phyloP scores from a whole-genome alignment of 805 yeast genomes.

The Ogataea allantospora region DNA sequence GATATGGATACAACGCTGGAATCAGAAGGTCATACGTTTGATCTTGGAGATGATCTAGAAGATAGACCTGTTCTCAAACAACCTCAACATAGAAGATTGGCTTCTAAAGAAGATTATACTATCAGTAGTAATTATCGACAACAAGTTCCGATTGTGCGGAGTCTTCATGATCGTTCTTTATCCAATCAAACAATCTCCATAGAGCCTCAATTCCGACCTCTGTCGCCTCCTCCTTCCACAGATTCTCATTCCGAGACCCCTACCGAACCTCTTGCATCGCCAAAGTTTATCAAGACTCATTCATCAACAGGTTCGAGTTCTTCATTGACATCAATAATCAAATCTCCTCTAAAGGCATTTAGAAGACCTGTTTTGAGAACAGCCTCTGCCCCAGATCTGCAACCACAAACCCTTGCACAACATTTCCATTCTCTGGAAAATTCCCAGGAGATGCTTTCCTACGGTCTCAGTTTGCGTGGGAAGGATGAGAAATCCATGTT shows the following conservation, averaged over 20 bases:
- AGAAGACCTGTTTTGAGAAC: not conserved
- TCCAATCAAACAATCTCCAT: too few species aligned
- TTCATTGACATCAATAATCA: conserved; percentile 9
- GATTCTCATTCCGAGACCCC: too few species aligned
- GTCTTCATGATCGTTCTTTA: too few species aligned
- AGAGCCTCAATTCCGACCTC: conserved; percentile 9
- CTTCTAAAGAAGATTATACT: conserved; percentile 10
- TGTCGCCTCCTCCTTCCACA: conserved; percentile 19
- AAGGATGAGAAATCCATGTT: conserved; percentile 40
- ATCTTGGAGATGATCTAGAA: conserved; percentile 12
- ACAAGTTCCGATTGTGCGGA: too few species aligned
- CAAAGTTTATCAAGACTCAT: conserved; percentile 5
- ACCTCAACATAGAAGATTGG: conserved; percentile 6
- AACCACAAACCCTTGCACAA: conserved; percentile 43
- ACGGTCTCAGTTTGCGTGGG: conserved; percentile 62
- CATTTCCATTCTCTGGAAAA: conserved; percentile 62
- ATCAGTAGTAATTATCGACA: conserved; percentile 4
- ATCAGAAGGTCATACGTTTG: conserved; percentile 13
- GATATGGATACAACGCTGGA: conserved; percentile 8
- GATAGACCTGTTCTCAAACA: conserved; percentile 3
- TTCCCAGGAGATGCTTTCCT: conserved; percentile 64
- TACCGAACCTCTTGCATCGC: conserved; percentile 8
- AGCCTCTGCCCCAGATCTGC: conserved; percentile 4
- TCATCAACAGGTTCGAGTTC: conserved; percentile 6
- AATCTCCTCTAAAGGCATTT: conserved; percentile 11